Evolutionary conservation across 2,329 filamentous ascomycete genomes (phyloP).

Genomic region (Colletotrichum brevisporum): DNA sequence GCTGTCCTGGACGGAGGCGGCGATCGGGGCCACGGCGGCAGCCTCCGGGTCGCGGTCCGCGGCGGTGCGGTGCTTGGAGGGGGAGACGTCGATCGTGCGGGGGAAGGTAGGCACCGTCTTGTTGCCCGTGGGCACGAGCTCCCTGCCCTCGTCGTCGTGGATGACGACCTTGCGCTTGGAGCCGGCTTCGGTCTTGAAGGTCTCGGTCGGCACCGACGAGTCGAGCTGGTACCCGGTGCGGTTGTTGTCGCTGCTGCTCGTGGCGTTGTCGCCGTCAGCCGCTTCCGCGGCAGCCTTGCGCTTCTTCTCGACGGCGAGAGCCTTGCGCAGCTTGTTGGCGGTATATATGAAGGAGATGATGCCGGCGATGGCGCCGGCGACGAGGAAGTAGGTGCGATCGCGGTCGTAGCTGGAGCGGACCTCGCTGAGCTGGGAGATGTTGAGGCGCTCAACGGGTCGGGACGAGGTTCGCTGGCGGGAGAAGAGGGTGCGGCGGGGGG

Average conservation of each 20-base stretch:
- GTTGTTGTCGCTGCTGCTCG: conserved; percentile 31
- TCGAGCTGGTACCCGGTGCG: conserved; percentile 52
- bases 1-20: conserved; percentile 54
- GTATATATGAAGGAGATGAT: conserved; percentile 66
- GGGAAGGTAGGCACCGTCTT: conserved; percentile 86
- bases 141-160: conserved; percentile 77
- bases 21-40: conserved; percentile 51
- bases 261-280: conserved; percentile 23
- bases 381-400: conserved; percentile 66
- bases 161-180: conserved; percentile 71
- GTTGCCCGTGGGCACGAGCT: conserved; percentile 86
- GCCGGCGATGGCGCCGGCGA: conserved; percentile 65
- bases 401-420: conserved; percentile 64
- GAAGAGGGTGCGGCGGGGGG: conserved; percentile 53
- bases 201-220: conserved; percentile 59
- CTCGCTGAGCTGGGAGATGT: conserved; percentile 63
- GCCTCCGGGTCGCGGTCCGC: conserved; percentile 21
- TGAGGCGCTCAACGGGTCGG: conserved; percentile 62
- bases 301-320: conserved; percentile 52
- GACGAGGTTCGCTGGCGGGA: conserved; percentile 44
- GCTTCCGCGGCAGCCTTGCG: conserved; percentile 37
- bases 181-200: conserved; percentile 64
- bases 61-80: conserved; percentile 47
- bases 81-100: conserved; percentile 75
- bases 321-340: conserved; percentile 64